Conservation (phyloP, 2,329 filamentous ascomycete species). For the Ophiostoma himal-ulmi region DNA sequence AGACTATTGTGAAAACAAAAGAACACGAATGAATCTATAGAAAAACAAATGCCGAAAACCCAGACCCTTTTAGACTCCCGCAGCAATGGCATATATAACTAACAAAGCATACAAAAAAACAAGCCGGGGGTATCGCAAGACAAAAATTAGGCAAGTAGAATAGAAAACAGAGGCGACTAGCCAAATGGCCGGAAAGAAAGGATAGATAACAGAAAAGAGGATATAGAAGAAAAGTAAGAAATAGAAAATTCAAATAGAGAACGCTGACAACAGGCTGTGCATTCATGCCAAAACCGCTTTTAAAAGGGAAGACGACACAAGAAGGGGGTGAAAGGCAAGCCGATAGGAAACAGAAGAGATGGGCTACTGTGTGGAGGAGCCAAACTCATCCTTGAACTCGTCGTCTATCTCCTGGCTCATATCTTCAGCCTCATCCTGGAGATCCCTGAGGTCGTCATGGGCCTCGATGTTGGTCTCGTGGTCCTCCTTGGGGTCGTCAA, state of each 20-base stretch:
- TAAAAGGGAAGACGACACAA: too few relatives aligned
- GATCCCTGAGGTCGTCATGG: not conserved
- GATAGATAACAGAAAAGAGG: not conserved
- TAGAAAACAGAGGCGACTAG: not conserved
- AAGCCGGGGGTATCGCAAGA: not conserved
- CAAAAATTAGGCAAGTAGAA: not conserved
- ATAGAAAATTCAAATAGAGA: not conserved
- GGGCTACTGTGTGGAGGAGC: not conserved
- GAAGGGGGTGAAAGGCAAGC: not conserved
- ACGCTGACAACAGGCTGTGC: too few relatives aligned
- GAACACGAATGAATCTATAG: not conserved
- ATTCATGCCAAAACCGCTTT: too few relatives aligned
- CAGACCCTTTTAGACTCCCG: not conserved
- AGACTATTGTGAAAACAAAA: not conserved
- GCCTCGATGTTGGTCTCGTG: not conserved
- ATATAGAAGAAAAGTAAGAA: not conserved
- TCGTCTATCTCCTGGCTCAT: slow-evolving; percentile 3
- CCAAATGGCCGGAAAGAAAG: not conserved
- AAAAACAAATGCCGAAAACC: not conserved
- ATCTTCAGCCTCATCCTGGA: not conserved
- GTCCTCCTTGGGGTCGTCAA: slow-evolving; percentile 7
- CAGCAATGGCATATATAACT: not conserved
- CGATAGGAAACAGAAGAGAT: not conserved
- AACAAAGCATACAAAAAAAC: not conserved
- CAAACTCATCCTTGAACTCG: slow-evolving; percentile 4